Base-by-base conservation (phyloP, 2,329 filamentous ascomycete genomes). In the Calcarisporium arbuscula region DNA sequence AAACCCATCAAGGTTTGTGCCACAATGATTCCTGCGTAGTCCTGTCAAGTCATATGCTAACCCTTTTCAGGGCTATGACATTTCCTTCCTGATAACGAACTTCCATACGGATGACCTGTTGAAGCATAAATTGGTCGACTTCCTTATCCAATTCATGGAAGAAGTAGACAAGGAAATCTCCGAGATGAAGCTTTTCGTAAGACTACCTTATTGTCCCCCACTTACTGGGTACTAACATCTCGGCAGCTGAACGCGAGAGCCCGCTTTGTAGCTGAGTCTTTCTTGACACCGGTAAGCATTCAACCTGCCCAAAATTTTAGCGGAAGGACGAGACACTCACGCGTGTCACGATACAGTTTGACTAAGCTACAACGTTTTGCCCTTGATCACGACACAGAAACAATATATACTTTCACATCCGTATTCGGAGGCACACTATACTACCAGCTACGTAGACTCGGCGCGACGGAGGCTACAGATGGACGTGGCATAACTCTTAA, bases 91-190 rank as follows among this genome's bases (percentile, higher is more conserved):
- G 55, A 94, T 98, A 56, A 98, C 92, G 30, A 98, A 98, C 66
- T 94, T 92, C 70, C 92, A 98, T 54, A 96, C 92, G 5, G 92
- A 96, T 62, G 85, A 94, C 59, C 95, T 98, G 88, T 63, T 96
- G 58, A 96, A 96, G 72, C 90, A 98, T 61, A 96, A 98, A 70
- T 73, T 98, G 49, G 94, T 98, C 21, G 92, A 98, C 61, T 98
- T 98, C 55, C 94, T 98, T 49, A 95, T 98, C 47, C 82, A 96
- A 56, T 98, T 98, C 56, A 96, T 98, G 90, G 90, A 98, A 63
- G 92, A 98, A 61, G 94, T 98, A 5, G 94, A 98, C 63, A 98
- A 98, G 72, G 92, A 98, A 64, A 98, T 98, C 41, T 96, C 92
- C 4, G 94, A 98, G 67, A 96, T 98, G 92, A 98, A 98, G 75